A percentile compares a stretch with the other conserved stretches of the same genome.
Conservation (phyloP, 305 asterid genomes). For the Fraxinus sp. region DNA sequence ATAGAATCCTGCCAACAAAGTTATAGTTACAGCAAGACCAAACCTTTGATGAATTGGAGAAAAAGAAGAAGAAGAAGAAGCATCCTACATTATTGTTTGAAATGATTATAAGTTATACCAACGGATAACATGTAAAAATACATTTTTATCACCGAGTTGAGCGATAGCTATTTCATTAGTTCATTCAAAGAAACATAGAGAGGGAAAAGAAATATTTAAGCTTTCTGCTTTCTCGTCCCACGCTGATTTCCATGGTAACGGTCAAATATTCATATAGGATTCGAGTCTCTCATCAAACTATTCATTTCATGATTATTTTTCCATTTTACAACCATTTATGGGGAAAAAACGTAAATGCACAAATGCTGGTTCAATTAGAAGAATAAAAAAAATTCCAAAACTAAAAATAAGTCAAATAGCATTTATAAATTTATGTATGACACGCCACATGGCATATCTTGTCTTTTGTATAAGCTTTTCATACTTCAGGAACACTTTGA, state of each 20-base stretch:
- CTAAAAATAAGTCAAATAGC: neutral
- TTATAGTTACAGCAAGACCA: neutral
- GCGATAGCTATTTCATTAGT: too few relatives aligned
- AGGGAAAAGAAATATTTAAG: neutral
- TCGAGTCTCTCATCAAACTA: neutral
- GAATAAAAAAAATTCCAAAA: neutral
- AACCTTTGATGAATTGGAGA: neutral
- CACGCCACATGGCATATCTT: neutral
- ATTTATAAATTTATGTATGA: too few relatives aligned
- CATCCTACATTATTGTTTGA: neutral
- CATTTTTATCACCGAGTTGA: too few relatives aligned
- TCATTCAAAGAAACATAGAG: neutral
- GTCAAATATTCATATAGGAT: neutral
- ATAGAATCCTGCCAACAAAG: constrained; percentile 46
- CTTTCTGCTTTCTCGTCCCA: neutral
- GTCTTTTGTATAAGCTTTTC: neutral
- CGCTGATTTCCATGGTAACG: neutral
- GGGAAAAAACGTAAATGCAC: neutral
- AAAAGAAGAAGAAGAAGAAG: neutral
- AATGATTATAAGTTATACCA: neutral
- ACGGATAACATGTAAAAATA: too few relatives aligned
- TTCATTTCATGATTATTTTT: neutral
- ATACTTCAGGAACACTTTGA: neutral
- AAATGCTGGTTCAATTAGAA: neutral
- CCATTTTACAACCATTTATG: neutral